These are phyloP conservation scores for Amanita pallidorosea DNA, from an alignment of 768 basidiomycete genomes.

Conservation along the genomic window DNA sequence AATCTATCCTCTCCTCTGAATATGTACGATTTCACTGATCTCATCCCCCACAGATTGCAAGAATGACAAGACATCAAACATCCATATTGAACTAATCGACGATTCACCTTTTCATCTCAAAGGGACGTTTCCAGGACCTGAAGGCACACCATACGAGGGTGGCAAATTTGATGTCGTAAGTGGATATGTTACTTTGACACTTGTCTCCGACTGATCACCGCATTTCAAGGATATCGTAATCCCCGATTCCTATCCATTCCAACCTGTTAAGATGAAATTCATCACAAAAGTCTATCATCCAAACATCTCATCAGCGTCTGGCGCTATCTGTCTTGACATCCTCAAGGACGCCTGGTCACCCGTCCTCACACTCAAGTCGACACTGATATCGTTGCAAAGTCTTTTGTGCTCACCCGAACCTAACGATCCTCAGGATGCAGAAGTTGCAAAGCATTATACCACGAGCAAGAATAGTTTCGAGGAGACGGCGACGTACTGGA, in stretches of 20 bases:
- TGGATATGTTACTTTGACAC: conserved; percentile 11
- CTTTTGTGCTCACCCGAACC: conserved; percentile 91
- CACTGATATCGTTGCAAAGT: conserved; percentile 89
- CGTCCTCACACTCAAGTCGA: conserved; percentile 92
- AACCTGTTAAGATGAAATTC: conserved; percentile 98
- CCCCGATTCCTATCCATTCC: conserved; percentile 85
- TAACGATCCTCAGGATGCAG: conserved; percentile 94
- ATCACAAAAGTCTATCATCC: conserved; percentile 96
- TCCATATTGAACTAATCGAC: conserved; percentile 80
- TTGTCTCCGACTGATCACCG: conserved; percentile 4
- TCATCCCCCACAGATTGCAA: conserved; percentile 64
- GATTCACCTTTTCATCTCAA: conserved; percentile 87
- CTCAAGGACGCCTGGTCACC: conserved; percentile 90
- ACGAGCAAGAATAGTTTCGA: conserved; percentile 83
- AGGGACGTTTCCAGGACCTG: conserved; percentile 85
- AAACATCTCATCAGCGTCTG: conserved; percentile 88
- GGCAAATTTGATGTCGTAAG: conserved; percentile 87
- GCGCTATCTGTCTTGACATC: conserved; percentile 90
- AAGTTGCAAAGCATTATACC: conserved; percentile 95
- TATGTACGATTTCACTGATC: conserved; percentile 6
- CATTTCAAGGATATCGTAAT: conserved; percentile 73
- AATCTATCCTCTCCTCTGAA: not conserved
- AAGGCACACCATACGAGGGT: conserved; percentile 89
- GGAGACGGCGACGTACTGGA: conserved; percentile 91
- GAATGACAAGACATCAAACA: conserved; percentile 85